Base-by-base conservation (phyloP, 2,329 filamentous ascomycete species). In the Diplodia scrobiculata region DNA sequence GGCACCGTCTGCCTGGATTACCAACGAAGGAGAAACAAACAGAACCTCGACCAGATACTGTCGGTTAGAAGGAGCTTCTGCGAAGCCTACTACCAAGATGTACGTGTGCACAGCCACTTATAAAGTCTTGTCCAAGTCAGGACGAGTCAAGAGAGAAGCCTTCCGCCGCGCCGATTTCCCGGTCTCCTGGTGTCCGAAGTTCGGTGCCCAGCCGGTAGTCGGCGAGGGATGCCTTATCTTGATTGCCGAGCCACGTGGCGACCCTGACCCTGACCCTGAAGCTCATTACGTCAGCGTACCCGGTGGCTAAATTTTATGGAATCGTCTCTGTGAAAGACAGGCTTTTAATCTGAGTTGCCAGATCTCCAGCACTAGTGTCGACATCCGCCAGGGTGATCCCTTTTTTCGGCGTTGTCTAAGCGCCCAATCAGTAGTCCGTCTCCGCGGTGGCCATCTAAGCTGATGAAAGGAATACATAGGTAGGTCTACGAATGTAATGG, bases 401-500 rank as follows among this genome's bases (percentile, higher is more conserved):
- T 36, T 36, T 36, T 10, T 36, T 36, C 34, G 19, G 17, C 17
- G 17, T 6, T 45, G 41, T 45, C 41, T 6, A 45, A 45, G n/a
- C 41, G 10, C 34, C 34, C 34, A 36, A 36, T 11, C 34, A 11
- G 34, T 11, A 36, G 34, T 3, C 34, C 34, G 41, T 19, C 41
- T 10, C 13, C 7, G 3, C 7, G 41, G n/a, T 45, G n/a, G n/a
- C n/a, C 17, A 25, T 11, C 34, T 10, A 36, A 11, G 10, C 34
- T 36, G 7, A 11, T 36, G 34, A 60, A 62, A 17, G 41, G 36
- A 62, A 62, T 62, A 50, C 58, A 62, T 62, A 62, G 27, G 17
- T 62, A 62, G 27, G 17, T 34, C 58, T 62, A 62, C 58, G 27
- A 62, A 62, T n/a, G 27, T 38, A 17, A 62, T 50, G 29, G 29